phyloP scores from a whole-genome alignment of 306 rosid genomes.

The Citrullus colocynthis region DNA sequence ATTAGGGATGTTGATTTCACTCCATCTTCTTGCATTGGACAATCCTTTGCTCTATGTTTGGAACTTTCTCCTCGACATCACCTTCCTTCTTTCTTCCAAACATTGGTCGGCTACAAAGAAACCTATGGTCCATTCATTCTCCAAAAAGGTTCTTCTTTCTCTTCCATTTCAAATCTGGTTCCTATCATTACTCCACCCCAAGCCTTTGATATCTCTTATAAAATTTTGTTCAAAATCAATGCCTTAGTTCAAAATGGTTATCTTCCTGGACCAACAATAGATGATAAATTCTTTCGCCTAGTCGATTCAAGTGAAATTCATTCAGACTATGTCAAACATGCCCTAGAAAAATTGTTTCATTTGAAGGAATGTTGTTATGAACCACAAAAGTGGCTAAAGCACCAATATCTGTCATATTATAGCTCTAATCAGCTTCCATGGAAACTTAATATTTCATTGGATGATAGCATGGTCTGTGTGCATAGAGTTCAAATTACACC shows the following conservation, averaged over 20 bases:
- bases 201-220: conserved; percentile 14
- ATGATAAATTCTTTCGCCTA: conserved; percentile 13
- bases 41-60: conserved; percentile 17
- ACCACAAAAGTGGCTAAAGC: background rate
- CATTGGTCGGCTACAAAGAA: conserved; percentile 6
- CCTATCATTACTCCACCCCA: conserved; percentile 24
- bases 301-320: conserved; percentile 16
- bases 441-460: background rate
- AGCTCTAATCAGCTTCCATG: background rate
- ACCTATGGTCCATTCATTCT: conserved; percentile 4
- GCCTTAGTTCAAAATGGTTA: conserved; percentile 28
- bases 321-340: conserved; percentile 14
- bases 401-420: background rate
- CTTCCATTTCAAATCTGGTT: conserved; percentile 12
- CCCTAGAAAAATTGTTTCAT: conserved; percentile 17
- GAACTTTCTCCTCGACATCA: background rate
- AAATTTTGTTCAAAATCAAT: conserved; percentile 29
- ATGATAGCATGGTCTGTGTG: conserved; percentile 18
- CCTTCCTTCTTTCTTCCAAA: conserved; percentile 10
- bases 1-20: conserved; percentile 28
- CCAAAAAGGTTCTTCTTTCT: background rate
- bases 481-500: conserved; percentile 27
- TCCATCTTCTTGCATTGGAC: conserved; percentile 14
- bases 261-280: conserved; percentile 24
- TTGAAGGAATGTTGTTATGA: conserved; percentile 4